Evolutionary conservation across 1,284 basidiomycete species (phyloP).

Genomic region (Pseudozyma sp.): DNA sequence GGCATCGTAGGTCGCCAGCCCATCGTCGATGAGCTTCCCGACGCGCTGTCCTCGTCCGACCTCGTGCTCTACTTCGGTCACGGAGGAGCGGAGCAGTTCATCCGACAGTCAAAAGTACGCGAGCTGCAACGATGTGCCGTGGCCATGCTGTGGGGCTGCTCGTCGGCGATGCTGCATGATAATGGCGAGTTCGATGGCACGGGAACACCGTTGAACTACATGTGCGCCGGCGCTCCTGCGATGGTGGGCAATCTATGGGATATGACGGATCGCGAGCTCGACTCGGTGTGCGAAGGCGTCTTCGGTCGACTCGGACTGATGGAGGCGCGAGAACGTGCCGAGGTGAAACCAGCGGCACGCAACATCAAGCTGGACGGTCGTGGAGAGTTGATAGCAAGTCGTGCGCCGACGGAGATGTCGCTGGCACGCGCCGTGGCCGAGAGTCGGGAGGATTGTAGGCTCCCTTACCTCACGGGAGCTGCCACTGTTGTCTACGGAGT

Average conservation of each 20-base stretch:
- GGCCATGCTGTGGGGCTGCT: constrained; percentile 99
- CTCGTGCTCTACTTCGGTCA: constrained; percentile 86
- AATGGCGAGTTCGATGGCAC: constrained; percentile 92
- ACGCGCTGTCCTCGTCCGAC: constrained; percentile 53
- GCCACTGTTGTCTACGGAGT: constrained; percentile 94
- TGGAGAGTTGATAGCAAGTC: constrained; percentile 25
- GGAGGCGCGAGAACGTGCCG: constrained; percentile 45
- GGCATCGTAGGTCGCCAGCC: constrained; percentile 80
- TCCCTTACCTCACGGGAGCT: constrained; percentile 94
- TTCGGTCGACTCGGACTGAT: constrained; percentile 80
- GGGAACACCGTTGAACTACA: constrained; percentile 92
- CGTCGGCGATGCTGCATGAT: constrained; percentile 85
- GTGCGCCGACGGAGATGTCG: constrained; percentile 70
- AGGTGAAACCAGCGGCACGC: constrained; percentile 28
- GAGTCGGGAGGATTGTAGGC: constrained; percentile 83
- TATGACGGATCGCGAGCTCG: constrained; percentile 96
- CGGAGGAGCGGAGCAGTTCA: constrained; percentile 93
- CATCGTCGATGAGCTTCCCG: constrained; percentile 56
- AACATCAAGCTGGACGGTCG: constrained; percentile 27
- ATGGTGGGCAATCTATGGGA: constrained; percentile 97
- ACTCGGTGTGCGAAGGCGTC: constrained; percentile 86
- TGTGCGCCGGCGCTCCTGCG: constrained; percentile 93
- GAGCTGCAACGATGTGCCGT: constrained; percentile 85
- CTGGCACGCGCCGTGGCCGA: constrained; percentile 83
- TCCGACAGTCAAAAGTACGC: constrained; percentile 81